These are phyloP conservation scores for Mucor irregularis DNA, from an alignment of 371 early-diverging fungal genomes.

Conservation along the genomic window DNA sequence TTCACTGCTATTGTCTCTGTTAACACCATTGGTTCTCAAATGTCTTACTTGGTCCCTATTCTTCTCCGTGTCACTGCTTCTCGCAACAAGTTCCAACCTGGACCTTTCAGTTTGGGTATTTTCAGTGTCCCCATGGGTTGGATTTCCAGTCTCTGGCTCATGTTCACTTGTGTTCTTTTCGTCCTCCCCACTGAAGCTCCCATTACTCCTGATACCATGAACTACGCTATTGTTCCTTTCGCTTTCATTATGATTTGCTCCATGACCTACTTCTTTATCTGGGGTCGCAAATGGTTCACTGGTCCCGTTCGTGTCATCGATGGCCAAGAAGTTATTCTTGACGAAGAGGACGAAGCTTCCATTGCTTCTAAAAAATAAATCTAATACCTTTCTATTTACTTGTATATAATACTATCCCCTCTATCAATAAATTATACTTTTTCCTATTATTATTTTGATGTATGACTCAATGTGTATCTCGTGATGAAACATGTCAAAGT, in stretches of 20 bases:
- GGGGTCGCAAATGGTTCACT: slow-evolving; percentile 53
- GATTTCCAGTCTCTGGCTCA: slow-evolving; percentile 40
- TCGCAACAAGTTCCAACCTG: slow-evolving; percentile 30
- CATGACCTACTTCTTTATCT: slow-evolving; percentile 42
- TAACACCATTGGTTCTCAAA: slow-evolving; percentile 50
- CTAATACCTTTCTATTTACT: too few relatives aligned
- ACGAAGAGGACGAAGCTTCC: slow-evolving; percentile 64
- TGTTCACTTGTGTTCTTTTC: slow-evolving; percentile 47
- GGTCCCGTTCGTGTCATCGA: slow-evolving; percentile 48
- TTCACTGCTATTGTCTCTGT: slow-evolving; percentile 45
- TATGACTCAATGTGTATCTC: too few relatives aligned
- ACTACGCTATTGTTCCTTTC: slow-evolving; percentile 55
- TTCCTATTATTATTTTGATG: too few relatives aligned
- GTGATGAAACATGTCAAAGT: too few relatives aligned
- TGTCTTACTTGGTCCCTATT: slow-evolving; percentile 54
- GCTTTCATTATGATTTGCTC: slow-evolving; percentile 50
- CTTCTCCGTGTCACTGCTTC: slow-evolving; percentile 46
- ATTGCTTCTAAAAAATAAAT: background rate
- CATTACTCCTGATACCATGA: slow-evolving; percentile 44
- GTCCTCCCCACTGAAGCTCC: slow-evolving; percentile 45
- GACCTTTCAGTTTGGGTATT: slow-evolving; percentile 45
- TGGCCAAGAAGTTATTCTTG: slow-evolving; percentile 44
- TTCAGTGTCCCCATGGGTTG: slow-evolving; percentile 40
- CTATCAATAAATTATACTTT: too few relatives aligned
- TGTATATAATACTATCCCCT: too few relatives aligned